Evolutionary conservation across 345 rosid genomes (phyloP).

Genomic region (Hypericum androsaemum): DNA sequence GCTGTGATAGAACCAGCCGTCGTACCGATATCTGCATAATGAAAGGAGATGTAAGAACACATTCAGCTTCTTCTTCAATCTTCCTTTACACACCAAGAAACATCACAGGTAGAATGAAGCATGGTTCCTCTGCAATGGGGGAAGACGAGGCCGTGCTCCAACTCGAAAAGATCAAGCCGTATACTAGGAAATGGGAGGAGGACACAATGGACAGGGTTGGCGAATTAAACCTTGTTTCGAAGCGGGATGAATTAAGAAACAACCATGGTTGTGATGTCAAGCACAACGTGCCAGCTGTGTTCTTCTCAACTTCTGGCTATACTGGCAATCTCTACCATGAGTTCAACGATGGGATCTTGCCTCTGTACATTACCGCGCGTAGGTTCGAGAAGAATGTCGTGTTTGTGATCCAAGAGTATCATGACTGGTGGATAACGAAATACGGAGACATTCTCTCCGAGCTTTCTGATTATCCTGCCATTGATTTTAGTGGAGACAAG

Average conservation of each 20-base stretch:
- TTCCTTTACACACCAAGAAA: background rate
- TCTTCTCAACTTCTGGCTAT: constrained; percentile 34
- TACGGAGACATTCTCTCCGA: constrained; percentile 15
- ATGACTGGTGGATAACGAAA: constrained; percentile 27
- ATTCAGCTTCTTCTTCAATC: background rate
- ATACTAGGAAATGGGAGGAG: constrained; percentile 31
- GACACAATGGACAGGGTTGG: constrained; percentile 22
- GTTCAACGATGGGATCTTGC: constrained; percentile 33
- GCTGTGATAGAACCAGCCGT: constrained; percentile 1
- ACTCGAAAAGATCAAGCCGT: constrained; percentile 23
- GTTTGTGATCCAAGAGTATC: constrained; percentile 27
- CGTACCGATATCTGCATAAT: background rate
- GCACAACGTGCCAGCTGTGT: constrained; percentile 21
- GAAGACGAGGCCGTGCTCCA: background rate
- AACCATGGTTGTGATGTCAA: constrained; percentile 11
- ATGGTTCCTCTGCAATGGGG: background rate
- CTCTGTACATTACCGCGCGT: constrained; percentile 33
- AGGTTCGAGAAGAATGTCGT: constrained; percentile 21
- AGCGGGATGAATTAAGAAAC: too few relatives aligned
- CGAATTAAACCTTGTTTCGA: constrained; percentile 16
- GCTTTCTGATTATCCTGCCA: constrained; percentile 13
- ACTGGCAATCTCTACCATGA: constrained; percentile 33
- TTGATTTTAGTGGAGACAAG: constrained; percentile 12
- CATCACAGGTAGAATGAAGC: too few relatives aligned
- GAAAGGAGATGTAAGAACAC: constrained; percentile 1